Conservation (phyloP, 768 basidiomycete genomes). For the Paxillus involutus region DNA sequence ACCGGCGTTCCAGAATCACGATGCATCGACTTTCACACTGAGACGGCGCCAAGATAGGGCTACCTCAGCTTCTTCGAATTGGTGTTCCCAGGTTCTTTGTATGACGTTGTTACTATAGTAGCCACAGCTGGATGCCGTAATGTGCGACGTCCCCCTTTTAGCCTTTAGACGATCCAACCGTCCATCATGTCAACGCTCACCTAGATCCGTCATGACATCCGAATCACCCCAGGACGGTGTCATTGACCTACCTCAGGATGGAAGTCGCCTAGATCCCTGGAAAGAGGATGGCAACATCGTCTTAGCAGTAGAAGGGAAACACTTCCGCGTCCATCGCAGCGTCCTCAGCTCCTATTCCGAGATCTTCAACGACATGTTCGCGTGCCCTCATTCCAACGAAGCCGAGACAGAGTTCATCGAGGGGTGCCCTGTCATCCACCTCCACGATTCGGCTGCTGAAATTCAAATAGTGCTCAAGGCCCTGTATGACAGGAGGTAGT, state of each 20-base stretch:
- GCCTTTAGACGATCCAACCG: too few species aligned
- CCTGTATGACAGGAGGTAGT: constrained; percentile 18
- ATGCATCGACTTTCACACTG: too few species aligned
- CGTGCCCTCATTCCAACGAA: constrained; percentile 1
- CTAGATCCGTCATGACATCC: too few species aligned
- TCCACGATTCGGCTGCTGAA: constrained; percentile 14
- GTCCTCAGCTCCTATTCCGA: constrained; percentile 25
- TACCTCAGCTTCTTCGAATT: too few species aligned
- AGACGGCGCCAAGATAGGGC: too few species aligned
- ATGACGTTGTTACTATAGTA: too few species aligned
- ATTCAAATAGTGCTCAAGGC: constrained; percentile 16
- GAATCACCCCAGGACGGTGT: too few species aligned
- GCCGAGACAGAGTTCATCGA: constrained; percentile 12
- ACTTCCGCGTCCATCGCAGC: constrained; percentile 33
- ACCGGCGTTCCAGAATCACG: too few species aligned
- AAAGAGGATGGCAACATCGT: constrained; percentile 32
- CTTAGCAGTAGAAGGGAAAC: constrained; percentile 22
- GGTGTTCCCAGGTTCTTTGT: too few species aligned
- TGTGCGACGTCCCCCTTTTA: too few species aligned
- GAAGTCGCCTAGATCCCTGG: constrained; percentile 18
- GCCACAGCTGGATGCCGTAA: too few species aligned
- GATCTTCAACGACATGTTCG: constrained; percentile 33
- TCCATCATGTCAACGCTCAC: too few species aligned
- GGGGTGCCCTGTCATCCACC: constrained; percentile 18
- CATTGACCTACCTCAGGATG: background rate